These are phyloP conservation scores for Pseudomonodictys pantanalensis DNA, from an alignment of 495 filamentous ascomycete genomes.

Conservation along the genomic window DNA sequence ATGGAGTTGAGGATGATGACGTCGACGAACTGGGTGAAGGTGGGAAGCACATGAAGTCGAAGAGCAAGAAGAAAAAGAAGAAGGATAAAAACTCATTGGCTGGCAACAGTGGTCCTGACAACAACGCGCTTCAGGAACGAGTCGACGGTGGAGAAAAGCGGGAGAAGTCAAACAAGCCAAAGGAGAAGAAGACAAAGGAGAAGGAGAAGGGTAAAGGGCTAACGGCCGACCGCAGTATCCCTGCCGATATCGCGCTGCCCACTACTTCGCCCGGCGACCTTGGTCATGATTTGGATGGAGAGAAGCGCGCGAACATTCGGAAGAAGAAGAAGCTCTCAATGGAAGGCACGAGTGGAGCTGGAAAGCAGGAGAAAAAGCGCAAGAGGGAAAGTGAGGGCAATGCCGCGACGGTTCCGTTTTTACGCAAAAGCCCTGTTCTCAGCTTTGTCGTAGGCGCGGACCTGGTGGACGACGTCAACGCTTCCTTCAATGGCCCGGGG, in stretches of 20 bases:
- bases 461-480: slow-evolving; percentile 1
- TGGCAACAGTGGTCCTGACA: not conserved
- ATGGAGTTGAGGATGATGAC: not conserved
- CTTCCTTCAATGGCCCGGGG: not conserved
- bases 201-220: not conserved
- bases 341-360: too few species aligned
- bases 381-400: slow-evolving; percentile 5
- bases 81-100: not conserved
- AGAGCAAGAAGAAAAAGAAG: slow-evolving; percentile 1
- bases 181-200: slow-evolving; percentile 2
- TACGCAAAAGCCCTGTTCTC: not conserved
- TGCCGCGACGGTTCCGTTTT: not conserved
- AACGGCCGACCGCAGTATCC: not conserved
- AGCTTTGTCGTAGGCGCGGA: slow-evolving; percentile 7
- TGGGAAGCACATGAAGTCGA: not conserved
- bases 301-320: too few species aligned
- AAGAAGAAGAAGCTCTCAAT: too few species aligned
- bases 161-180: not conserved
- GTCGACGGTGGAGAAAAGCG: not conserved
- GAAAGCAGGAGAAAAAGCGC: slow-evolving; percentile 15
- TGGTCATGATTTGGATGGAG: too few species aligned
- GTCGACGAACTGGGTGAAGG: not conserved
- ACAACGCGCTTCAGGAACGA: not conserved
- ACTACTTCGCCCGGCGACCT: too few species aligned
- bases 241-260: too few species aligned